Base-by-base conservation (phyloP, 371 early-diverging fungal genomes). In the Mortierella sp. region DNA sequence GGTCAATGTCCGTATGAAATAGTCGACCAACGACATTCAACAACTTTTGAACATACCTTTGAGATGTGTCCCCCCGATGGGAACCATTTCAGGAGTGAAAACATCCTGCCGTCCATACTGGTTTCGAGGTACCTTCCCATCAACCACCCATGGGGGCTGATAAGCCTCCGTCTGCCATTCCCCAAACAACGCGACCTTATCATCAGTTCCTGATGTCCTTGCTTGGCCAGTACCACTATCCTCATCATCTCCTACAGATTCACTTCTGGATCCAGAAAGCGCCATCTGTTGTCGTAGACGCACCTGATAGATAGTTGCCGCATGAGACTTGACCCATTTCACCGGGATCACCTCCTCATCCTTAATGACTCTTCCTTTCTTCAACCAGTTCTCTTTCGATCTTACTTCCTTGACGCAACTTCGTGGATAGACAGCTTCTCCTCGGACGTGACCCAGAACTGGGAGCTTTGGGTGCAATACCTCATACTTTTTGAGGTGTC, bases 141-240 rank as follows among this genome's bases (percentile, higher is more conserved):
- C 83, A 2, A 86, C 73, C 3, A 95, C 83, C 29, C 87, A 87
- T 19, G 83, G 83, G 2, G 95, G 85, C 21, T 69, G 67, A 66
- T 87, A 91, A 0, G 70, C 69, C 19, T 85, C 86, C 0, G 96
- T 96, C 79, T 97, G 96, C 95, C 96, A 96, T 54, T 90, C 89
- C 22, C 94, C 96, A 78, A 85, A 97, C 44, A 94, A 83, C 14
- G 80, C 78, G 0, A 80, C 72, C 17, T 71, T 54, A 29, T 68
- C 69, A 0, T 25, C 62, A 27, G 27, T 48, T 31, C 40, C 60
- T 28, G 17, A 45, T 10, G 49, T 52, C 2, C n/a, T 28, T 22
- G 19, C 17, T 34, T 25, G 12, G 12, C n/a, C 44, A n/a, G 7
- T 17, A 7, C 19, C 44, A 44, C 43, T 48, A 9, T 29, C 40